These are phyloP conservation scores for Anthracocystis walkeri DNA, from an alignment of 1,284 basidiomycete species.

Conservation along the genomic window DNA sequence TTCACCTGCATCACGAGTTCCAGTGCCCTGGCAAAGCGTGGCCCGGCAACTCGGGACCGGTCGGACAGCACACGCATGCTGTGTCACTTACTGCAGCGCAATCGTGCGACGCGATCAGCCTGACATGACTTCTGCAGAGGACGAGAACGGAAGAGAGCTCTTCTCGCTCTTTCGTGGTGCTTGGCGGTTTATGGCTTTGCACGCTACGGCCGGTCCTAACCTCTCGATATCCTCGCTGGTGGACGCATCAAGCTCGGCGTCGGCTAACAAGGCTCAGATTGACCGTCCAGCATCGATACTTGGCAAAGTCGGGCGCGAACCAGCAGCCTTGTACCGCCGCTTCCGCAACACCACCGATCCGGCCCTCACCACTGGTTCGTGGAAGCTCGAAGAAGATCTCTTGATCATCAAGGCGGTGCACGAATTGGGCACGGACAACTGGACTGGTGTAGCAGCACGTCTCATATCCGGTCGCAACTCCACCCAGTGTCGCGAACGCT, in stretches of 20 bases:
- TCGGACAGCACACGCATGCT: slow-evolving; percentile 39
- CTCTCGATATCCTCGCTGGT: slow-evolving; percentile 11
- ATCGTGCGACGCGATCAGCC: slow-evolving; percentile 33
- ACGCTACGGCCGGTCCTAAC: slow-evolving; percentile 16
- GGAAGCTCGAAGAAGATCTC: slow-evolving; percentile 35
- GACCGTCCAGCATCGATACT: slow-evolving; percentile 13
- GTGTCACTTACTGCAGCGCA: slow-evolving; percentile 26
- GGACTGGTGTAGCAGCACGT: slow-evolving; percentile 29
- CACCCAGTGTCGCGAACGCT: slow-evolving; percentile 45
- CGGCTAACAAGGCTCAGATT: not conserved
- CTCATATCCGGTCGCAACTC: slow-evolving; percentile 32
- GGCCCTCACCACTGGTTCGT: slow-evolving; percentile 32
- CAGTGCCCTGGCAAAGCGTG: slow-evolving; percentile 34
- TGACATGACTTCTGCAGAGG: slow-evolving; percentile 25
- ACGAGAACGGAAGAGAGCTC: slow-evolving; percentile 28
- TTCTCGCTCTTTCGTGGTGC: slow-evolving; percentile 42
- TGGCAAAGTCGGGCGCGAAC: slow-evolving; percentile 33
- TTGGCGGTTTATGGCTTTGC: slow-evolving; percentile 45
- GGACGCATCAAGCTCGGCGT: not conserved
- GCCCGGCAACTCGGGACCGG: slow-evolving; percentile 23
- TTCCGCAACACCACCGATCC: slow-evolving; percentile 42
- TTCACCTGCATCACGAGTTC: not conserved
- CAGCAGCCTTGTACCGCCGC: slow-evolving; percentile 28
- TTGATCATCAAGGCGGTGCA: slow-evolving; percentile 26
- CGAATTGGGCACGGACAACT: slow-evolving; percentile 22